These are phyloP conservation scores for Pythium rhizo-oryzae DNA, from an alignment of 352 stramenopile species.

Conservation along the genomic window DNA sequence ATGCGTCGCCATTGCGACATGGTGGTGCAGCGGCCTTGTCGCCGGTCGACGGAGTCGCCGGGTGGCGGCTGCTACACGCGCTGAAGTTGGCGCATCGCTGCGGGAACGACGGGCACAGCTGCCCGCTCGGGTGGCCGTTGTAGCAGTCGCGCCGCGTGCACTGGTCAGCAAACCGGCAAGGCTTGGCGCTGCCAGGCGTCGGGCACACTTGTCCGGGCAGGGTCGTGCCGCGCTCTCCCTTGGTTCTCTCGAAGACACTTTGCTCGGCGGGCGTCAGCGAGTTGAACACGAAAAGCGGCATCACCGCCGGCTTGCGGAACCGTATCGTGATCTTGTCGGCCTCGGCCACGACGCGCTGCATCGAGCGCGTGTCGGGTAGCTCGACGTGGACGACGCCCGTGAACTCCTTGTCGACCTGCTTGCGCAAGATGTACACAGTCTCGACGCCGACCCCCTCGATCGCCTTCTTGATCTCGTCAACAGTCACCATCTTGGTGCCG, in stretches of 20 bases:
- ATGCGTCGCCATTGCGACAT: slow-evolving; percentile 7
- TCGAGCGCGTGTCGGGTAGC: slow-evolving; percentile 57
- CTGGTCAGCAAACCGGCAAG: slow-evolving; percentile 18
- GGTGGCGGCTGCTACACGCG: slow-evolving; percentile 16
- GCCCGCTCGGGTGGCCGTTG: slow-evolving; percentile 19
- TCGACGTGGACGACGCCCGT: slow-evolving; percentile 76
- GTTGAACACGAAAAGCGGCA: slow-evolving; percentile 56
- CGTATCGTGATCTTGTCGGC: slow-evolving; percentile 64
- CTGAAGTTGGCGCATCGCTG: slow-evolving; percentile 9
- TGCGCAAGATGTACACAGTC: slow-evolving; percentile 74
- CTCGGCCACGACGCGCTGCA: slow-evolving; percentile 52
- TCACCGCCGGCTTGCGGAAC: slow-evolving; percentile 55
- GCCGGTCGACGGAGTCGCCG: neutral
- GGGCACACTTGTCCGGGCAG: neutral
- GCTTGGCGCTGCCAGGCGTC: neutral
- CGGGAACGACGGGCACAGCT: slow-evolving; percentile 25
- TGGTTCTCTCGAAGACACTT: slow-evolving; percentile 83
- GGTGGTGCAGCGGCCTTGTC: neutral
- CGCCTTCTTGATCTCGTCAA: slow-evolving; percentile 82
- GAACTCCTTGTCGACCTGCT: slow-evolving; percentile 74
- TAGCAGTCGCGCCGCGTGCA: slow-evolving; percentile 22
- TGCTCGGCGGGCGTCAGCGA: slow-evolving; percentile 71
- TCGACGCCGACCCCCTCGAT: slow-evolving; percentile 59
- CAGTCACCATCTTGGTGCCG: slow-evolving; percentile 56
- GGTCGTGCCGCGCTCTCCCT: neutral